phyloP scores from a whole-genome alignment of 2,329 filamentous ascomycete genomes.

The Moelleriella libera region DNA sequence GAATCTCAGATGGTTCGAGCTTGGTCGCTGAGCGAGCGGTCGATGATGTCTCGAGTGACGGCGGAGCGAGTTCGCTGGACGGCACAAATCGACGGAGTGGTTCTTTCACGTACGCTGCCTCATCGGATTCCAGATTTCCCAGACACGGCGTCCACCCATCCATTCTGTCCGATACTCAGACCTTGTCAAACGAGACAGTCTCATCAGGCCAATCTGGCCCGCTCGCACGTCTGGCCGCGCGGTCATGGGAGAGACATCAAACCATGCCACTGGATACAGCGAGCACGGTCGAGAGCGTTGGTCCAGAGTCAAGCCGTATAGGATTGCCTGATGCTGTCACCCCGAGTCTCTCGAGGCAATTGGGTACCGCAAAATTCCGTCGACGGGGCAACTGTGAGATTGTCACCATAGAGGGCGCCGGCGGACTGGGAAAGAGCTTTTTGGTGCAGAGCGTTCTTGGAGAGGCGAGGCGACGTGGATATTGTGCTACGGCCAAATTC shows the following conservation, averaged over 20 bases:
- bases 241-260: slow-evolving; percentile 37
- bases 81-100: slow-evolving; percentile 33
- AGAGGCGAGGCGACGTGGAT: slow-evolving; percentile 46
- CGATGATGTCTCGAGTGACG: slow-evolving; percentile 44
- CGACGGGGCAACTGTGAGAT: slow-evolving; percentile 50
- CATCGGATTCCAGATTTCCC: slow-evolving; percentile 24
- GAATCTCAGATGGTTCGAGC: slow-evolving; percentile 38
- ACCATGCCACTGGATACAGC: slow-evolving; percentile 34
- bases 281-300: slow-evolving; percentile 29
- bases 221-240: slow-evolving; percentile 19
- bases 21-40: slow-evolving; percentile 36
- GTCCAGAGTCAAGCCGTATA: slow-evolving; percentile 25
- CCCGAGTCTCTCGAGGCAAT: slow-evolving; percentile 36
- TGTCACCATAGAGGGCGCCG: slow-evolving; percentile 44
- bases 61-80: slow-evolving; percentile 38
- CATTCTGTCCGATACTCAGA: slow-evolving; percentile 23
- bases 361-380: slow-evolving; percentile 43
- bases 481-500: slow-evolving; percentile 53
- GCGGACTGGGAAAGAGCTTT: slow-evolving; percentile 51
- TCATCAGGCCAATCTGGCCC: slow-evolving; percentile 30
- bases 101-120: slow-evolving; percentile 31
- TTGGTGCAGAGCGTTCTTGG: slow-evolving; percentile 48
- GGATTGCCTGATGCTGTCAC: slow-evolving; percentile 30
- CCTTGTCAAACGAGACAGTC: slow-evolving; percentile 28
- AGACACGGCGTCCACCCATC: slow-evolving; percentile 27